Conservation (phyloP, 2,329 filamentous ascomycete genomes). For the Trichoderma atrobrunneum region DNA sequence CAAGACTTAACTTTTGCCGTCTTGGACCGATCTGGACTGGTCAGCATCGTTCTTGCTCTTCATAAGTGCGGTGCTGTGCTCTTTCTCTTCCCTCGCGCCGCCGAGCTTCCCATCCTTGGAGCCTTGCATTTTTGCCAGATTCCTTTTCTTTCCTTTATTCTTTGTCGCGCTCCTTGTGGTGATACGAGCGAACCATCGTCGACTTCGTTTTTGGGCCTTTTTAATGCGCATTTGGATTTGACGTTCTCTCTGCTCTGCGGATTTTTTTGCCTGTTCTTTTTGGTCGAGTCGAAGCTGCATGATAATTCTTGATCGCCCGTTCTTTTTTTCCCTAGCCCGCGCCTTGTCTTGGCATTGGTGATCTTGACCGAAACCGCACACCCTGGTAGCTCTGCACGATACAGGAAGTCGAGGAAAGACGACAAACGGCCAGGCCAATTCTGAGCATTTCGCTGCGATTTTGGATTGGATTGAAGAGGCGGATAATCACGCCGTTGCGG, state of each 20-base stretch:
- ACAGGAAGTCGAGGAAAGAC: not conserved
- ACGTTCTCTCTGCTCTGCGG: not conserved
- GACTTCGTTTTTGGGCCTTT: not conserved
- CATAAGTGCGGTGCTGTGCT: not conserved
- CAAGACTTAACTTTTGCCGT: not conserved
- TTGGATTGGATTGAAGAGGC: not conserved
- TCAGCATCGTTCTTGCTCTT: not conserved
- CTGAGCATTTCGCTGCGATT: not conserved
- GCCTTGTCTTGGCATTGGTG: constrained; percentile 8
- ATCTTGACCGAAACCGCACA: constrained; percentile 1
- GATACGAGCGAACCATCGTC: not conserved
- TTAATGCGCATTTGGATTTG: not conserved
- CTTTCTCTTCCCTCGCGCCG: not conserved
- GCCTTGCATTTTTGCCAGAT: constrained; percentile 4
- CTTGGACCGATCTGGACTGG: constrained; percentile 9
- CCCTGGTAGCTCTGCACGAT: not conserved
- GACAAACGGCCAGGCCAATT: not conserved
- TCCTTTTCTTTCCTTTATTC: not conserved
- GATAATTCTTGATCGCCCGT: not conserved
- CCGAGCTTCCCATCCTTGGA: not conserved
- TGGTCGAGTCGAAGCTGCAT: not conserved
- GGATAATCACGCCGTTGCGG: not conserved
- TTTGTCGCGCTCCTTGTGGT: not conserved
- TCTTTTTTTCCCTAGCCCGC: not conserved
- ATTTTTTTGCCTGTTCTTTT: not conserved